Evolutionary conservation across 305 asterid species (phyloP), one percentile per base, ranked within the genome.

Genomic region (Caryopteris hybrid): DNA sequence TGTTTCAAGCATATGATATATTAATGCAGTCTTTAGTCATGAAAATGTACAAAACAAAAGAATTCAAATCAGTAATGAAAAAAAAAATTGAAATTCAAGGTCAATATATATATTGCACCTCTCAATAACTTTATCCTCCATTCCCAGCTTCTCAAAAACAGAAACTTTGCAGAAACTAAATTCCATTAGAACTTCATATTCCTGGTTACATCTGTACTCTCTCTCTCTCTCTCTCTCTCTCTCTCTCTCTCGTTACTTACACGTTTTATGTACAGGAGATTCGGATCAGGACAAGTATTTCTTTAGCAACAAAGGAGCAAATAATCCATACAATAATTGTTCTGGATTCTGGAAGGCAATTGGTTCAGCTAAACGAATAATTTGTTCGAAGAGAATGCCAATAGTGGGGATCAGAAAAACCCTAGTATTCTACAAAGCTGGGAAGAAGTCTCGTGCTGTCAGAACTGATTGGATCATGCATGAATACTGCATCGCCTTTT

Each of bases 381-480:
- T 62, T 39, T 58, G 84, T 61, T 69, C 81, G 8, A 74, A 80
- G 34, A 71, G 57, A 12, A 76, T 72, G 65, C 87, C 88, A 1
- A 43, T 86, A 1, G 46, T 89, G n/a, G 96, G 95, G 22, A 85
- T 85, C 25, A 79, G 77, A 77, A 89, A 73, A 66, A 77, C 85
- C 5, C 69, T 82, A 2, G 85, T 82, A 2, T 86, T 83, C 65
- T 72, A 77, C 73, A 68, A 54, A 61, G 79, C 81, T 42, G 74
- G 64, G 56, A 52, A 13, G 5, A 33, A 21, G 2, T n/a, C n/a
- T n/a, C n/a, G n/a, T n/a, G n/a, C n/a, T 42, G 12, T 46, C 4
- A 70, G 71, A 71, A 86, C 90, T 29, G 74, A 82, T 23, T 89
- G 94, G 94, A 56, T 83, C 74, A 89, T 89, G 94, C 88, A 83